Evolutionary conservation across 2,329 filamentous ascomycete species (phyloP).

Genomic region (Aspergillus quadricinctus): DNA sequence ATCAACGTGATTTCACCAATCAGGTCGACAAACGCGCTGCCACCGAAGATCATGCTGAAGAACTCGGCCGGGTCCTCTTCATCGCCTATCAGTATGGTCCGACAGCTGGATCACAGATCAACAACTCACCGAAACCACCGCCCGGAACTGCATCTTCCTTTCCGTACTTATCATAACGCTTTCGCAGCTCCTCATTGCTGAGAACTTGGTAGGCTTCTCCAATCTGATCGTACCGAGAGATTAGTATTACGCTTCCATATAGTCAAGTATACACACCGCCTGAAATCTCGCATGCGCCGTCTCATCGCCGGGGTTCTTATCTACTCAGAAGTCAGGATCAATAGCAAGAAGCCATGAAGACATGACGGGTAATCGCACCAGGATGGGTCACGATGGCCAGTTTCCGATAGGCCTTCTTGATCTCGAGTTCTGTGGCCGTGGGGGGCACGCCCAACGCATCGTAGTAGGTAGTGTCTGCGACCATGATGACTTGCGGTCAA

Average conservation of each 20-base stretch:
- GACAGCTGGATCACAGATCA: not conserved
- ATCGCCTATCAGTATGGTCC: slow-evolving; percentile 1
- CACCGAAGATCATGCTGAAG: slow-evolving; percentile 97
- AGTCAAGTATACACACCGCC: slow-evolving; percentile 51
- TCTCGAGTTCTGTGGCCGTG: slow-evolving; percentile 83
- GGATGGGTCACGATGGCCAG: slow-evolving; percentile 91
- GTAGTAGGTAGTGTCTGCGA: slow-evolving; percentile 84
- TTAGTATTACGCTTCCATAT: slow-evolving; percentile 5
- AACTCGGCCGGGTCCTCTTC: slow-evolving; percentile 88
- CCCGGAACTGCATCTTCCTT: slow-evolving; percentile 90
- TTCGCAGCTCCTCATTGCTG: slow-evolving; percentile 79
- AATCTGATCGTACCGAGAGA: slow-evolving; percentile 42
- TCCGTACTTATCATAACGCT: slow-evolving; percentile 93
- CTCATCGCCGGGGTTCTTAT: slow-evolving; percentile 97
- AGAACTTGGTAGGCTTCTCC: slow-evolving; percentile 73
- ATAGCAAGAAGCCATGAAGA: slow-evolving; percentile 10
- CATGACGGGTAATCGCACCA: slow-evolving; percentile 46
- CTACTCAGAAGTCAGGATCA: slow-evolving; percentile 42
- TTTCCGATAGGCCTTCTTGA: slow-evolving; percentile 96
- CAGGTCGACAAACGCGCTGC: slow-evolving; percentile 91
- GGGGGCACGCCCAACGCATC: slow-evolving; percentile 80
- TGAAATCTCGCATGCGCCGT: slow-evolving; percentile 94
- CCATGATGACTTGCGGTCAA: slow-evolving; percentile 54
- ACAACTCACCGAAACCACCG: slow-evolving; percentile 71
- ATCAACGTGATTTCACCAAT: slow-evolving; percentile 98